Percentiles rank a stretch among this genome's conserved stretches.
Conservation (phyloP, 768 basidiomycete genomes). For the Leccinum sublutescens region DNA sequence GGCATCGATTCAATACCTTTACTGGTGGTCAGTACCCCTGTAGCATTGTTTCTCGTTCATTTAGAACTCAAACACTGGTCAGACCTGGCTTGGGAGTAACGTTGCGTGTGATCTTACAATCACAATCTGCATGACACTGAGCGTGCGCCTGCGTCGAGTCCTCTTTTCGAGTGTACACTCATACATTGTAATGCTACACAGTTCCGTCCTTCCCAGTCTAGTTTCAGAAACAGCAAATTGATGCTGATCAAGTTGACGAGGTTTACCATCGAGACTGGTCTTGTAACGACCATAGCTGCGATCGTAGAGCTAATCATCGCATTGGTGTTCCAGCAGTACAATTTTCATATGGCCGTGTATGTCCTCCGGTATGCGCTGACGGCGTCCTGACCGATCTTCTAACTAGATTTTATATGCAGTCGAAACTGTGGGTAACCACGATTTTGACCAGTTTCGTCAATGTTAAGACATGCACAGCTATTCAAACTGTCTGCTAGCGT, state of each 20-base stretch:
- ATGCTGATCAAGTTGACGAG: conserved; percentile 14
- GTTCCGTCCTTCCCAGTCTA: conserved; percentile 13
- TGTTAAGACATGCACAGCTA: not conserved
- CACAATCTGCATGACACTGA: not conserved
- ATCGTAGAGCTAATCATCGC: conserved; percentile 19
- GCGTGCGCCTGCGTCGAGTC: not conserved
- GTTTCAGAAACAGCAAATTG: conserved; percentile 3
- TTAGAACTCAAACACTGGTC: not conserved
- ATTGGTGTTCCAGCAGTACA: not conserved
- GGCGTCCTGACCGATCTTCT: not conserved
- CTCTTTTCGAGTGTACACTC: not conserved
- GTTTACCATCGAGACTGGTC: conserved; percentile 26
- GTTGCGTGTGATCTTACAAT: not conserved
- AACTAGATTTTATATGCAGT: not conserved
- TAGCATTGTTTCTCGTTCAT: not conserved
- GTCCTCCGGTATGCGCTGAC: not conserved
- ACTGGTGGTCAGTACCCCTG: not conserved
- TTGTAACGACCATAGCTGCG: conserved; percentile 18
- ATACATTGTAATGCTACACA: not conserved
- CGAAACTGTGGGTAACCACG: not conserved
- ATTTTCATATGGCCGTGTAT: conserved; percentile 22
- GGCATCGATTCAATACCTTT: no score
- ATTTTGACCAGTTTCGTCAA: not conserved
- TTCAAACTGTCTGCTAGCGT: not conserved
- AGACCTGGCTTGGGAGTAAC: not conserved